Evolutionary conservation across 257 asterid genomes (phyloP).

Genomic region (Forsythia suspensa): DNA sequence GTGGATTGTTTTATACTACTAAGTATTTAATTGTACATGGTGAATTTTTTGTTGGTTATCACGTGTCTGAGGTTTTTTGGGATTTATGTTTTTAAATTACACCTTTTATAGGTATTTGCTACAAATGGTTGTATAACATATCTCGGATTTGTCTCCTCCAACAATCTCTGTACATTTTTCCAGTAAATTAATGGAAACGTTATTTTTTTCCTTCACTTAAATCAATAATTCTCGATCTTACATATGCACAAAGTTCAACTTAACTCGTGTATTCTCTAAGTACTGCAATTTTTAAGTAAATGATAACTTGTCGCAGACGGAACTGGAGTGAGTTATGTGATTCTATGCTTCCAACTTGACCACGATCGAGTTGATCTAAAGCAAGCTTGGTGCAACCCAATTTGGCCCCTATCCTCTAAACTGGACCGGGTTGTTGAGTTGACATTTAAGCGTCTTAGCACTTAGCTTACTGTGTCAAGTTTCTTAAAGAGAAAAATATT

Average conservation of each 20-base stretch:
- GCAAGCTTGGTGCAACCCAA: no score
- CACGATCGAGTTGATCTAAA: no score
- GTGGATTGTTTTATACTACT: not conserved
- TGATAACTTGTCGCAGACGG: not conserved
- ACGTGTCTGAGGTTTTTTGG: not conserved
- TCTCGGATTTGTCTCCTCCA: not conserved
- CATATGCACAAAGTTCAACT: not conserved
- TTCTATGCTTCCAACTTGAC: no score
- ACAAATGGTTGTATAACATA: not conserved
- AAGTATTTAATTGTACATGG: conserved; percentile 19
- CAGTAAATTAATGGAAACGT: not conserved
- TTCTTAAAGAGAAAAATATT: no score
- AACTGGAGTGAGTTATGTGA: no score
- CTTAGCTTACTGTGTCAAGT: no score
- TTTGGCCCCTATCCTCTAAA: no score
- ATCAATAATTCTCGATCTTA: not conserved
- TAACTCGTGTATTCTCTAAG: no score
- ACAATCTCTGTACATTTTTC: not conserved
- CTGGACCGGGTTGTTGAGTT: no score
- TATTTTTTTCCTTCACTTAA: not conserved
- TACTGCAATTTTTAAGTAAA: not conserved
- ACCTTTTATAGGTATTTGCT: not conserved
- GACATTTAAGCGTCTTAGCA: no score
- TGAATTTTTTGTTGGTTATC: conserved; percentile 25
- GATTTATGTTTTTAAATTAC: conserved; percentile 10